Percentiles rank a stretch among this genome's conserved stretches.
Conservation (phyloP, 169 alveolate species). For the Plasmodium fragile region DNA sequence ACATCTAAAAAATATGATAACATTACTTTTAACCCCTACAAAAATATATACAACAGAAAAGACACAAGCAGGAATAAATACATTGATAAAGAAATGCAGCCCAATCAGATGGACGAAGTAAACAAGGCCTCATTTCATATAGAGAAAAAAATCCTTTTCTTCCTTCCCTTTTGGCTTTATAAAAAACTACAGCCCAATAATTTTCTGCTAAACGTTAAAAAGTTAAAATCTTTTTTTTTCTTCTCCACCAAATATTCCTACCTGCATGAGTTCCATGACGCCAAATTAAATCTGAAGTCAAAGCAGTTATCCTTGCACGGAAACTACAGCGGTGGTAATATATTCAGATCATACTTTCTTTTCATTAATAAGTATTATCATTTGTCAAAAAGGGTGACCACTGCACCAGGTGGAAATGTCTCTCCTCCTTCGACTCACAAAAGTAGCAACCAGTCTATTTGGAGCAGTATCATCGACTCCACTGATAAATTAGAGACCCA, state of each 20-base stretch:
- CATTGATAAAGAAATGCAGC: background rate
- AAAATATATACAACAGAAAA: slow-evolving; percentile 1
- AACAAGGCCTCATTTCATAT: slow-evolving; percentile 10
- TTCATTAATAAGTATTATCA: slow-evolving; percentile 59
- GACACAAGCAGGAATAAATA: slow-evolving; percentile 19
- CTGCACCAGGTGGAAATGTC: background rate
- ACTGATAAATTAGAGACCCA: background rate
- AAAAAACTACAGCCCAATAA: slow-evolving; percentile 52
- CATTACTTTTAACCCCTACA: slow-evolving; percentile 5
- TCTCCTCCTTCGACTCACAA: background rate
- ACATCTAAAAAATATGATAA: background rate
- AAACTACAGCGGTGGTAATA: slow-evolving; percentile 9
- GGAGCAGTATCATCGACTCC: background rate
- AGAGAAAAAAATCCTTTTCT: slow-evolving; percentile 43
- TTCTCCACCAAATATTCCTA: slow-evolving; percentile 57
- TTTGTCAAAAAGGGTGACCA: background rate
- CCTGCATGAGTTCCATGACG: slow-evolving; percentile 58
- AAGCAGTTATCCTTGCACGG: slow-evolving; percentile 33
- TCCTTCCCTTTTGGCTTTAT: slow-evolving; percentile 62
- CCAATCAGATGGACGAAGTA: slow-evolving; percentile 1
- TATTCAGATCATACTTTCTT: slow-evolving; percentile 28
- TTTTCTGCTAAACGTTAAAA: slow-evolving; percentile 43
- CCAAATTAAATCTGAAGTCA: slow-evolving; percentile 20
- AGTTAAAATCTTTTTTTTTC: slow-evolving; percentile 51
- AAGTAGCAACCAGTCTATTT: background rate